A percentile compares a stretch with the other conserved stretches of the same genome.
phyloP scores from a whole-genome alignment of 805 yeast genomes.

The Saccharomycopsis sp. region DNA sequence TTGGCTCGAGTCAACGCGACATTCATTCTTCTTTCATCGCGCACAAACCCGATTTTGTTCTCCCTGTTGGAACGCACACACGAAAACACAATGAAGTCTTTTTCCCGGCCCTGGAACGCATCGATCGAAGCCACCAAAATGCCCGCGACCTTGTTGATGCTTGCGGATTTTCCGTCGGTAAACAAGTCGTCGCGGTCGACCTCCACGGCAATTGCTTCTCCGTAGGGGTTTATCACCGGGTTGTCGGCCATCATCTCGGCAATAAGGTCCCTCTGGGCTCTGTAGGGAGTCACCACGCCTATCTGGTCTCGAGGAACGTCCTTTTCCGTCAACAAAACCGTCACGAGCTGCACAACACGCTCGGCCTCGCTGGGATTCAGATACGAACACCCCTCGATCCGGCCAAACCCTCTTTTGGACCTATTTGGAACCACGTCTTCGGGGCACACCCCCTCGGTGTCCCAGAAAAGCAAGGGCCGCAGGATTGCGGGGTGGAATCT shows the following conservation, averaged over 20 bases:
- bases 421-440: constrained; percentile 46
- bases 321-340: constrained; percentile 47
- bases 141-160: constrained; percentile 41
- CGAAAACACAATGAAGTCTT: constrained; percentile 70
- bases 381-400: constrained; percentile 52
- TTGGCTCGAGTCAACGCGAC: constrained; percentile 71
- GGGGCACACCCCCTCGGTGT: constrained; percentile 40
- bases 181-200: constrained; percentile 57
- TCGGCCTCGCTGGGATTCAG: constrained; percentile 48
- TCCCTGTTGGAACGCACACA: constrained; percentile 62
- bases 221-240: constrained; percentile 47
- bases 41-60: constrained; percentile 55
- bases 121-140: constrained; percentile 60
- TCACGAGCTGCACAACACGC: constrained; percentile 41
- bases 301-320: constrained; percentile 43
- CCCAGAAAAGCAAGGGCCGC: constrained; percentile 55
- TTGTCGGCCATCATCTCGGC: constrained; percentile 45
- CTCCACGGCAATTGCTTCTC: constrained; percentile 40
- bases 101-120: constrained; percentile 90
- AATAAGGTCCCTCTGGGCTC: constrained; percentile 63
- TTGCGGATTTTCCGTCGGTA: constrained; percentile 38
- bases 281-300: constrained; percentile 69
- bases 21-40: constrained; percentile 55
- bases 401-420: constrained; percentile 34
- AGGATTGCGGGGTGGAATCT: constrained; percentile 41